Base-by-base conservation (phyloP, 176 grass and related monocot genomes). In the Oryza meridionalis region DNA sequence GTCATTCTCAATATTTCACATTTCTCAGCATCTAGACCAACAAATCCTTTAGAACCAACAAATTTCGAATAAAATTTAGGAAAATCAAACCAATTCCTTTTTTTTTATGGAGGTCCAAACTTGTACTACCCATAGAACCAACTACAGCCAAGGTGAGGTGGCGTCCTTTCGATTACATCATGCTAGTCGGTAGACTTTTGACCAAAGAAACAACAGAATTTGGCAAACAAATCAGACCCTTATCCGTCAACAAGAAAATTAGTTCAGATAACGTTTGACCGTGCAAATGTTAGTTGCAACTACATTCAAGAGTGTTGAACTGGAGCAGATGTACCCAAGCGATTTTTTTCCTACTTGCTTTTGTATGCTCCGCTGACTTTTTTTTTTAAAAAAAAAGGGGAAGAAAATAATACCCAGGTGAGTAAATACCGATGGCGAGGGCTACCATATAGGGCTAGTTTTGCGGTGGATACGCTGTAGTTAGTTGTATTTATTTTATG, bases 221-320 rank as follows among this genome's bases (percentile, higher is more conserved):
- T 80, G 82, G 82, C 82, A 16, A 70, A 12, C 82, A 75, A 69
- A 84, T 50, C 76, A 9, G 55, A 44, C 2, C 51, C 51, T 55
- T 55, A 55, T 55, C 51, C 51, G 51, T 55, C 51, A 55, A 55
- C 16, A 55, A 21, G 16, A 7, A 19, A 19, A 55, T 55, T 55
- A 21, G 17, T 14, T 21, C 51, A 55, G 16, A 21, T 19, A 21
- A 55, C 17, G 16, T 53, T 53, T 55, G 51, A 55, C 5, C 51
- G 51, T 55, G 21, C 16, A 21, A 51, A 51, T 17, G 49, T 51
- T 59, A 65, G n/a, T 17, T 7, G 32, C 42, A 49, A 65, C 46
- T 22, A 3, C 12, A 1, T 7, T 21, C 16, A 19, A 7, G 51
- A 55, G 51, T 21, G 51, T 19, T 21, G 16, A 55, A 17, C 51